Conservation (phyloP, 495 filamentous ascomycete species). For the Neurospora sp. region DNA sequence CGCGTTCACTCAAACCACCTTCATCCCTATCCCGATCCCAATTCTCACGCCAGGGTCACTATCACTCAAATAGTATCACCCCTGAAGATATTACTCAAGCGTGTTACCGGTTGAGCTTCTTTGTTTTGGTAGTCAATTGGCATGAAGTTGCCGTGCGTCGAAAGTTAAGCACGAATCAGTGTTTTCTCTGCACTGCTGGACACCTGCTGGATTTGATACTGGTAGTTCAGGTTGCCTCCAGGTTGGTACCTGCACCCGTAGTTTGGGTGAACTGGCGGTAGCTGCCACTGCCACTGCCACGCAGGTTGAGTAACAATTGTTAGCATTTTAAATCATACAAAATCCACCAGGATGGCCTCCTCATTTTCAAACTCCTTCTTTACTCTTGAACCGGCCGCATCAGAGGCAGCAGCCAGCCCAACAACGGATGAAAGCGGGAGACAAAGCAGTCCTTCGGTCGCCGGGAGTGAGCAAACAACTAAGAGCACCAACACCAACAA, state of each 20-base stretch:
- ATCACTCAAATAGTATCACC: not conserved
- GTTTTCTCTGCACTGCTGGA: not conserved
- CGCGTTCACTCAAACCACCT: not conserved
- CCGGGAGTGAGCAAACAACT: not conserved
- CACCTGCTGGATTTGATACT: not conserved
- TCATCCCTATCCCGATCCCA: not conserved
- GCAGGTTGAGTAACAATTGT: not conserved
- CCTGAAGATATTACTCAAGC: not conserved
- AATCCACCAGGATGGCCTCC: constrained; percentile 10
- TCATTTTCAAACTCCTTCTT: constrained; percentile 22
- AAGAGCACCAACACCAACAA: not conserved
- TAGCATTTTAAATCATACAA: not conserved
- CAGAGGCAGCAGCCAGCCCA: not conserved
- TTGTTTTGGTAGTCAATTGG: not conserved
- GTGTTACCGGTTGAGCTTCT: not conserved
- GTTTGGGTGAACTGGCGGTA: not conserved
- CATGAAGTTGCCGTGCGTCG: not conserved
- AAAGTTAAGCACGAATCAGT: not conserved
- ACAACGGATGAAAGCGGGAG: not conserved
- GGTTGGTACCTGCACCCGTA: not conserved
- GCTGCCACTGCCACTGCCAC: not conserved
- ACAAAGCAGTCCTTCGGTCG: not conserved
- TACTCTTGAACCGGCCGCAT: constrained; percentile 5
- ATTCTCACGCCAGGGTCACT: not conserved
- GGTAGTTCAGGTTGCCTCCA: not conserved